Conservation (phyloP, 371 early-diverging fungal species). For the Rhizopus microsporus region DNA sequence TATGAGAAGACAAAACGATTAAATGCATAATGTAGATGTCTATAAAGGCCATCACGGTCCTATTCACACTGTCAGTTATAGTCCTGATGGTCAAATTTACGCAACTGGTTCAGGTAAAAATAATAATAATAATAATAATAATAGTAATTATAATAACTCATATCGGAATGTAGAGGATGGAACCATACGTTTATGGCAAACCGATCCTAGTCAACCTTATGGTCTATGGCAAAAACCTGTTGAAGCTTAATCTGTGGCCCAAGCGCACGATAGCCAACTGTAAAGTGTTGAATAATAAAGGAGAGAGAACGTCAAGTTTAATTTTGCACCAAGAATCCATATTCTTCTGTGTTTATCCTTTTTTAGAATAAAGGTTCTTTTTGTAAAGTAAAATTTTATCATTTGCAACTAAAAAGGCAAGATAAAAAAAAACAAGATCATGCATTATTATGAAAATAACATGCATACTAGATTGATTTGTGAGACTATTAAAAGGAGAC, state of each 20-base stretch:
- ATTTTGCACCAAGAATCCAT: background rate
- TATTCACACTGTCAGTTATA: slow-evolving; percentile 84
- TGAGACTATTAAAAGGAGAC: background rate
- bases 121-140: background rate
- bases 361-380: too few species aligned
- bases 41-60: slow-evolving; percentile 90
- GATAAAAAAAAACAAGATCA: background rate
- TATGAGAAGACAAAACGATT: background rate
- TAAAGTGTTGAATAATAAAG: background rate
- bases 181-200: slow-evolving; percentile 79
- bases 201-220: slow-evolving; percentile 67
- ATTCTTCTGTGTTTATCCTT: too few species aligned
- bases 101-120: slow-evolving; percentile 77
- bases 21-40: slow-evolving; percentile 45
- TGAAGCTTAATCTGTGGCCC: background rate
- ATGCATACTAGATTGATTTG: background rate
- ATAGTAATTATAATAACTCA: background rate
- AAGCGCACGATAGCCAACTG: too few species aligned
- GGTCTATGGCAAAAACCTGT: slow-evolving; percentile 69
- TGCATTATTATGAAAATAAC: background rate
- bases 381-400: background rate
- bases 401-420: background rate
- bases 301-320: background rate
- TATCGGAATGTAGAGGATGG: slow-evolving; percentile 61
- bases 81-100: slow-evolving; percentile 88